phyloP scores from a whole-genome alignment of 129 eudicot species.

The Deinandra increscens region DNA sequence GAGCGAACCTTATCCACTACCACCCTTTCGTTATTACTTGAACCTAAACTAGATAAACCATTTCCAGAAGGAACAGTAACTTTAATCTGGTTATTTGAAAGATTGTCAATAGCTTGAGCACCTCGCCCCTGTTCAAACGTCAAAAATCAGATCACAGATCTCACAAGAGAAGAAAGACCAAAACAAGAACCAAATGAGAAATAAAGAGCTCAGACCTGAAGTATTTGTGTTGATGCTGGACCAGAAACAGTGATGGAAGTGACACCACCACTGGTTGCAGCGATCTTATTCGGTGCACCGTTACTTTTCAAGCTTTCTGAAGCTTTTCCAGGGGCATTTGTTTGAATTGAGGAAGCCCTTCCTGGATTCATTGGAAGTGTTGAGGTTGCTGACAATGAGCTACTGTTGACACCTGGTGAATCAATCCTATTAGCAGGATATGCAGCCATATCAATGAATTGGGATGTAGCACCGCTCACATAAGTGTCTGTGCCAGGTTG shows the following conservation, averaged over 20 bases:
- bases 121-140: slow-evolving; percentile 50
- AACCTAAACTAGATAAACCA: slow-evolving; percentile 45
- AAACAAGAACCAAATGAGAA: background rate
- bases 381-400: slow-evolving; percentile 44
- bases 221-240: slow-evolving; percentile 40
- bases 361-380: slow-evolving; percentile 31
- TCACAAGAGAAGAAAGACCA: background rate
- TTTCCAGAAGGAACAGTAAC: slow-evolving; percentile 41
- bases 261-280: slow-evolving; percentile 30
- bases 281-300: slow-evolving; percentile 48
- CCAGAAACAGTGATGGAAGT: slow-evolving; percentile 39
- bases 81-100: slow-evolving; percentile 39
- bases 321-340: slow-evolving; percentile 37
- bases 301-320: slow-evolving; percentile 51
- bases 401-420: slow-evolving; percentile 38
- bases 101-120: slow-evolving; percentile 42
- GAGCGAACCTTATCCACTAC: slow-evolving; percentile 43
- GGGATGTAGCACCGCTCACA: slow-evolving; percentile 39
- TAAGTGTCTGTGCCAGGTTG: slow-evolving; percentile 47
- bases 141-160: background rate
- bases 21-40: slow-evolving; percentile 37
- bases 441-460: slow-evolving; percentile 32
- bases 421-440: slow-evolving; percentile 37
- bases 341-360: slow-evolving; percentile 44
- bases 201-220: slow-evolving; percentile 42